A percentile compares a stretch with the other conserved stretches of the same genome.
Evolutionary conservation across 2,329 filamentous ascomycete species (phyloP).

Genomic region (Aspergillus ibericus): DNA sequence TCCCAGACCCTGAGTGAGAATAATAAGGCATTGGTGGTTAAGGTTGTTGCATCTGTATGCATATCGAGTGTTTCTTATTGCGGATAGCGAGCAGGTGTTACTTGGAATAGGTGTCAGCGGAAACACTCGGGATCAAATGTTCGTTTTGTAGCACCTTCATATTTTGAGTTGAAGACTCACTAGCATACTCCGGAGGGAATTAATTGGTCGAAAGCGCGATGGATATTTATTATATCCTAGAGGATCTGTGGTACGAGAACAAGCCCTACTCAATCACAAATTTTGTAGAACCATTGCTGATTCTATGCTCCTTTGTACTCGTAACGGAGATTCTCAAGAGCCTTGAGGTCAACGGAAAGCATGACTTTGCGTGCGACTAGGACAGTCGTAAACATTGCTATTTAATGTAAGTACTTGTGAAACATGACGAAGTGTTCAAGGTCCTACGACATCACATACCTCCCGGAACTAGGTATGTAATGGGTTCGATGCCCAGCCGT

Average conservation of each 20-base stretch:
- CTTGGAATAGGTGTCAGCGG: background rate
- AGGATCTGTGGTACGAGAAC: no score
- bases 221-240: no score
- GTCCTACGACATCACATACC: constrained; percentile 30
- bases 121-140: background rate
- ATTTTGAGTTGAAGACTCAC: background rate
- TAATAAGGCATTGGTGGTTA: background rate
- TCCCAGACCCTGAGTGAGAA: constrained; percentile 7
- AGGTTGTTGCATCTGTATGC: background rate
- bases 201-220: background rate
- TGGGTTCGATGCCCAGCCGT: constrained; percentile 21
- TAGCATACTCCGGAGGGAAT: background rate
- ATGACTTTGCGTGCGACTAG: constrained; percentile 36
- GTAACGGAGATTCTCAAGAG: constrained; percentile 42
- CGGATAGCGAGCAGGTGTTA: background rate
- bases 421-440: background rate
- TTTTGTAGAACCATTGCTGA: background rate
- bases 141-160: background rate
- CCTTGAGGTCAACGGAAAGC: constrained; percentile 39
- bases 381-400: constrained; percentile 36
- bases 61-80: background rate
- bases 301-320: constrained; percentile 43
- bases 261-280: background rate
- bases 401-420: constrained; percentile 19
- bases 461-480: constrained; percentile 39